Base-by-base conservation (phyloP, 805 yeast genomes). In the Brettanomyces sp. region DNA sequence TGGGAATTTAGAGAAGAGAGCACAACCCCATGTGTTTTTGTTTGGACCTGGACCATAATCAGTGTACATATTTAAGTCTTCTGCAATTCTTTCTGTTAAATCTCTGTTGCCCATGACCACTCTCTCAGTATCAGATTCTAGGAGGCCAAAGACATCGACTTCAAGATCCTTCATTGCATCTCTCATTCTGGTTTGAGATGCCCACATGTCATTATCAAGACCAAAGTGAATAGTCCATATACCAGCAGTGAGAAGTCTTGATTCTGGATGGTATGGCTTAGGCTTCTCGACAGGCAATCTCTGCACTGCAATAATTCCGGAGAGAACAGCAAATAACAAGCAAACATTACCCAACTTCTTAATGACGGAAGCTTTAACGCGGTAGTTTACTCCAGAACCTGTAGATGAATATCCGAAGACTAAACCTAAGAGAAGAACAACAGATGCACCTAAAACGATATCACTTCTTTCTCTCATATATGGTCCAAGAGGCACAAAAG, bases 191-290 rank as follows among this genome's bases (percentile, higher is more conserved):
- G 78, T 80, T 65, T 93, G 97, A 52, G 89, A 79, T 0, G 95
- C 91, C 99, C 99, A 93, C 93, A 93, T 84, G 60, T 89, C 96
- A 63, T 93, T 93, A 63, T 93, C 99, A 43, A 93, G 73, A 23
- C 97, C 99, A 61, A 93, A 93, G 67, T 93, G 99, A 52, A 93
- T 82, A 22, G 98, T 91, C 99, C 99, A 93, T 50, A 93, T 90
- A 62, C 98, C 99, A 3, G 97, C 90, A 1, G 96, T 89, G 56
- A 93, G 76, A 4, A 86, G 62, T 53, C 80, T 76, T 3, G 86
- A 73, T n/a, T 72, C 72, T 12, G 88, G 81, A 55, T 81, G 84
- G 55, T 77, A 74, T 9, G 93, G 89, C 45, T 63, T 63, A 12
- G 90, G 89, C 32, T 79, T 80, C 13, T 65, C 67, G 47, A 79